Evolutionary conservation across 805 yeast species (phyloP).

Genomic region (Lipomyces lipofer): DNA sequence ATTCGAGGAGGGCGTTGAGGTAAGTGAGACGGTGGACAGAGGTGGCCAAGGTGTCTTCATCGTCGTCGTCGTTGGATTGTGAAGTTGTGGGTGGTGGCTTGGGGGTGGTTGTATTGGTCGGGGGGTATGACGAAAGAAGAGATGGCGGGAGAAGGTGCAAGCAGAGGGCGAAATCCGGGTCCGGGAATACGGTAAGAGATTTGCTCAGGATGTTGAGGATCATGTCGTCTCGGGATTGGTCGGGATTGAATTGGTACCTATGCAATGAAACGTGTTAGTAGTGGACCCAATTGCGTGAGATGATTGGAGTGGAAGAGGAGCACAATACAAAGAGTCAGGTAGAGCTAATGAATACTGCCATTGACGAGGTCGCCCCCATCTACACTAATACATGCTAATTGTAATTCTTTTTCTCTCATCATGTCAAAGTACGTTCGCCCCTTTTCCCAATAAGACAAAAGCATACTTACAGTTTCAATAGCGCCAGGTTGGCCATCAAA

Average conservation of each 20-base stretch:
- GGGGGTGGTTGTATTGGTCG: constrained; percentile 31
- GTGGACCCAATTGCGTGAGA: no score
- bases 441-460: background rate
- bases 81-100: constrained; percentile 19
- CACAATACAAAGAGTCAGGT: constrained; percentile 32
- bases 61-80: no score
- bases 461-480: constrained; percentile 44
- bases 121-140: constrained; percentile 33
- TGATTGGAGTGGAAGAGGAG: no score
- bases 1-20: constrained; percentile 37
- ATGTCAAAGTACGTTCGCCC: background rate
- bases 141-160: constrained; percentile 49
- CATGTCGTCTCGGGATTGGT: constrained; percentile 27
- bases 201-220: constrained; percentile 45
- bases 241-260: constrained; percentile 40
- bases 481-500: constrained; percentile 49
- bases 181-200: constrained; percentile 46
- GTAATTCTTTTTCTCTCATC: constrained; percentile 23
- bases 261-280: background rate
- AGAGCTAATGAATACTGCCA: constrained; percentile 31
- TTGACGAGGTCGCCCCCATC: constrained; percentile 22
- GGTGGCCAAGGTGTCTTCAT: constrained; percentile 21
- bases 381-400: constrained; percentile 31
- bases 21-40: constrained; percentile 33
- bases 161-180: constrained; percentile 47